These are phyloP conservation scores for Euphrasia arctica DNA, from an alignment of 305 asterid species.

Conservation along the genomic window DNA sequence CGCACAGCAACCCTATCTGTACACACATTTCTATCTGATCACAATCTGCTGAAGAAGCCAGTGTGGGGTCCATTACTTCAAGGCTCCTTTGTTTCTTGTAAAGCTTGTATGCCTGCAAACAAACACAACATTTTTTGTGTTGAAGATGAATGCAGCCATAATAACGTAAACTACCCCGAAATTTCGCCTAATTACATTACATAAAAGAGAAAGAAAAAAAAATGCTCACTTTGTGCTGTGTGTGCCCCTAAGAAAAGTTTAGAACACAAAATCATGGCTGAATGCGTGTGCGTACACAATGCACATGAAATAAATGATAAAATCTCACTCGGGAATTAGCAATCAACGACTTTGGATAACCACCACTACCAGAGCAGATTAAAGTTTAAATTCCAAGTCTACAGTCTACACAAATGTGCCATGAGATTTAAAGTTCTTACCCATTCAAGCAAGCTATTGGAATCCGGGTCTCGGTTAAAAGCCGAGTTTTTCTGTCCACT, in stretches of 20 bases:
- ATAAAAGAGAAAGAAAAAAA: neutral
- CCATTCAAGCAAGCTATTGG: conserved; percentile 71
- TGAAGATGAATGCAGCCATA: neutral
- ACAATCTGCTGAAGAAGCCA: conserved; percentile 47
- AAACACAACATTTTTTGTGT: conserved; percentile 4
- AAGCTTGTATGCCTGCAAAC: conserved; percentile 66
- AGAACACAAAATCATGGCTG: too few relatives aligned
- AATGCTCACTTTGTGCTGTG: neutral
- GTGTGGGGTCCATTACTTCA: conserved; percentile 62
- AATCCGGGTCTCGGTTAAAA: conserved; percentile 68
- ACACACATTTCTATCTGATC: conserved; percentile 50
- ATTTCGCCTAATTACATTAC: neutral
- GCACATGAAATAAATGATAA: too few relatives aligned
- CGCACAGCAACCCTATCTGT: conserved; percentile 73
- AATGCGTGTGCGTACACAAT: too few relatives aligned
- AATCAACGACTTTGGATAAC: neutral
- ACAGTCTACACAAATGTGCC: neutral
- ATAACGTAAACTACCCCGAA: neutral
- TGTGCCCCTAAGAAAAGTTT: too few relatives aligned
- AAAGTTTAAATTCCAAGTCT: conserved; percentile 2
- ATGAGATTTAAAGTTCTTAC: conserved; percentile 43
- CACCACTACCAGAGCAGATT: neutral
- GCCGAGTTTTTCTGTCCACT: conserved; percentile 85
- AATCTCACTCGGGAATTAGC: neutral
- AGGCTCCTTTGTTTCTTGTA: conserved; percentile 67